Evolutionary conservation across 2,329 filamentous ascomycete species (phyloP).

Genomic region (Apiospora kogelbergensis): DNA sequence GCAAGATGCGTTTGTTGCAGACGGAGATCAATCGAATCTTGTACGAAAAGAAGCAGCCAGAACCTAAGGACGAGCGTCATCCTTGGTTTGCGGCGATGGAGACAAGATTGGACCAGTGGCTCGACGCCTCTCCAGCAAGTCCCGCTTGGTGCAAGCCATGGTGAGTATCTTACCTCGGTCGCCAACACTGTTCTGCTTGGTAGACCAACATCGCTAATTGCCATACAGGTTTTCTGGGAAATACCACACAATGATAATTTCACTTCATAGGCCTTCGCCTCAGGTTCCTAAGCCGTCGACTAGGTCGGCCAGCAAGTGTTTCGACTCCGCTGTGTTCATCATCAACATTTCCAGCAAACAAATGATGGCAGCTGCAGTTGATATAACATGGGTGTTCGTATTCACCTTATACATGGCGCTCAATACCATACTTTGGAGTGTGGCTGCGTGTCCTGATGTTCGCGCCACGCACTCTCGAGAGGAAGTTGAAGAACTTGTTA

Average conservation of each 20-base stretch:
- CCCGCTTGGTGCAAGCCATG: conserved; percentile 74
- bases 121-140: conserved; percentile 71
- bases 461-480: conserved; percentile 70
- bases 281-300: conserved; percentile 85
- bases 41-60: conserved; percentile 79
- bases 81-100: conserved; percentile 86
- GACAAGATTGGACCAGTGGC: conserved; percentile 76
- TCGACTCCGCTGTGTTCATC: conserved; percentile 78
- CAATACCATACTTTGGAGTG: conserved; percentile 87
- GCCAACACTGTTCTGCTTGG: not conserved
- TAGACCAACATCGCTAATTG: conserved; percentile 15
- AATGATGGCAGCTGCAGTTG: conserved; percentile 71
- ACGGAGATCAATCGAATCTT: conserved; percentile 83
- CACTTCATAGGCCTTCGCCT: conserved; percentile 86
- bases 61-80: conserved; percentile 76
- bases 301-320: conserved; percentile 78
- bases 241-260: conserved; percentile 85
- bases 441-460: conserved; percentile 78
- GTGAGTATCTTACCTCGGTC: conserved; percentile 48
- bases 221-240: conserved; percentile 59
- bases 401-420: conserved; percentile 87
- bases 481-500: conserved; percentile 74
- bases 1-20: conserved; percentile 85
- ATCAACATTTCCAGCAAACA: conserved; percentile 80
- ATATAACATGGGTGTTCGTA: conserved; percentile 93